Evolutionary conservation across 139 green algal genomes (phyloP).

Genomic region (Prasinococcaceae sp.): DNA sequence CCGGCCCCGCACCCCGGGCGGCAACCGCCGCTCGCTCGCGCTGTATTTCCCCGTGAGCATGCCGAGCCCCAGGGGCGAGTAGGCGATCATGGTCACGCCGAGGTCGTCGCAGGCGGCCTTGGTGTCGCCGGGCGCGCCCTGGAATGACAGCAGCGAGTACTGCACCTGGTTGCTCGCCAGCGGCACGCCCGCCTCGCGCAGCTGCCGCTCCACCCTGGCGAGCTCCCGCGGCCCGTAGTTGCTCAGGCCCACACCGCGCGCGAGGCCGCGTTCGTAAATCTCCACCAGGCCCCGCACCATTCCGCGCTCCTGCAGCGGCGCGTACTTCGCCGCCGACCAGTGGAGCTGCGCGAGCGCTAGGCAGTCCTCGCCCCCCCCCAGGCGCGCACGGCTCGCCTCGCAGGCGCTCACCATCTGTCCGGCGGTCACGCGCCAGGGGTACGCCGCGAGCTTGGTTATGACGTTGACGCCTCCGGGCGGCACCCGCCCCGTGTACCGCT

Average conservation of each 20-base stretch:
- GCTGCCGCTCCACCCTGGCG: slow-evolving; percentile 34
- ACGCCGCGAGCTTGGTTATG: slow-evolving; percentile 38
- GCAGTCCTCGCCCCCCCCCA: slow-evolving; percentile 9
- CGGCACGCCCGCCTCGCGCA: slow-evolving; percentile 53
- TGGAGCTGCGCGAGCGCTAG: slow-evolving; percentile 51
- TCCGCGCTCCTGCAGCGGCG: slow-evolving; percentile 26
- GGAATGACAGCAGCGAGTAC: slow-evolving; percentile 65
- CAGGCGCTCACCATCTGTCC: slow-evolving; percentile 39
- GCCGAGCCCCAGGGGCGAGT: slow-evolving; percentile 77
- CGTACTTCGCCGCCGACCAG: slow-evolving; percentile 30
- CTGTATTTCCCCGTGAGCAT: slow-evolving; percentile 68
- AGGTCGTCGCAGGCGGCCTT: slow-evolving; percentile 60
- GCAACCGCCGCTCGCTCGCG: slow-evolving; percentile 32
- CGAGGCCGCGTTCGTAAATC: slow-evolving; percentile 25
- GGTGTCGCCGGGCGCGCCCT: slow-evolving; percentile 30
- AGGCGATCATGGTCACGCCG: slow-evolving; percentile 77
- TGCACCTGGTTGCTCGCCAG: slow-evolving; percentile 77
- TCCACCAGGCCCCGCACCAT: slow-evolving; percentile 24
- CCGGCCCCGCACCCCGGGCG: slow-evolving; percentile 40
- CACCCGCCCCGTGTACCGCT: slow-evolving; percentile 13
- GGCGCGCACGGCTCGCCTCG: slow-evolving; percentile 3
- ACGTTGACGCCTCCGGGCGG: slow-evolving; percentile 7
- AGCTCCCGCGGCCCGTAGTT: slow-evolving; percentile 36
- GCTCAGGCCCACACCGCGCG: slow-evolving; percentile 21
- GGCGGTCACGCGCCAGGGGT: slow-evolving; percentile 49